Base-by-base conservation (phyloP, 2,329 filamentous ascomycete species). In the Alternaria alternata region DNA sequence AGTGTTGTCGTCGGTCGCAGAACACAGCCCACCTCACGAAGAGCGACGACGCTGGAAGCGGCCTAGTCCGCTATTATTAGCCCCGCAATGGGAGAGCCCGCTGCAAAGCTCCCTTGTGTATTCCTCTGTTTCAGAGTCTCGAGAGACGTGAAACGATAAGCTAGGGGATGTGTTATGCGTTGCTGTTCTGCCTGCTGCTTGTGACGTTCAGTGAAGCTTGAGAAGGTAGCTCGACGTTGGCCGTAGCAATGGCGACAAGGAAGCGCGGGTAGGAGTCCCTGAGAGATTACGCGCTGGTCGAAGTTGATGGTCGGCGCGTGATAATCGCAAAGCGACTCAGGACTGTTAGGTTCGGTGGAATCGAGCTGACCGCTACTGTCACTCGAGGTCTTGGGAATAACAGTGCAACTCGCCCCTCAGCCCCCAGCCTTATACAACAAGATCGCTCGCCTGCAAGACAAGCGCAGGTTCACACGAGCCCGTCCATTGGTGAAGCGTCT, bases 91-190 rank as follows among this genome's bases (percentile, higher is more conserved):
- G 47, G 47, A 52, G 49, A 55, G 54, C 53, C 57, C 47, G 43
- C 48, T 53, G 42, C 54, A 43, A 54, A 48, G 41, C 52, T 55
- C 58, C 55, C 59, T 61, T 62, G 61, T 36, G 51, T 62, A 48
- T 66, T 59, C 61, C 61, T 64, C 52, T 38, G 70, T 72, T 71
- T 73, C 71, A 71, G 65, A 47, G 14, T 43, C 51, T 48, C 47
- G 44, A 52, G 48, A 39, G 47, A 51, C 22, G 55, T 68, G 69
- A 71, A 72, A 71, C 69, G 20, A 32, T 32, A 44, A 53, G 58
- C 60, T 61, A 44, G 58, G 52, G 41, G 47, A 54, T 39, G 55
- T 42, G 54, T 56, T 63, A 66, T 65, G 64, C 64, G 59, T 61
- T 47, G 60, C 52, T 44, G 53, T 30, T 59, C 56, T 60, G 51